A percentile compares a stretch with the other conserved stretches of the same genome.
These are phyloP conservation scores for Hanseniaspora mollemarum DNA, from an alignment of 805 yeast species.

Conservation along the genomic window DNA sequence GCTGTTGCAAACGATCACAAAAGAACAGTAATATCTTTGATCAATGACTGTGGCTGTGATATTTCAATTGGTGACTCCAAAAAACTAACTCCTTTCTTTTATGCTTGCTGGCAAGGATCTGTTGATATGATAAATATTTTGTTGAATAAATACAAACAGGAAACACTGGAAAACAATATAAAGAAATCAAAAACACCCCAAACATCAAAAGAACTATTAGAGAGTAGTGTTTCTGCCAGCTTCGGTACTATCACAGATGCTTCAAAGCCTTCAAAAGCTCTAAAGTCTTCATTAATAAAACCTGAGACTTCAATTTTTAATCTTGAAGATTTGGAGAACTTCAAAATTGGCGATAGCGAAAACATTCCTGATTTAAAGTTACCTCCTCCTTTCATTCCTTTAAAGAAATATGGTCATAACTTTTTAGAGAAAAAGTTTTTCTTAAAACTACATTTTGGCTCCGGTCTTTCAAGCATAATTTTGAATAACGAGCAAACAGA, in stretches of 20 bases:
- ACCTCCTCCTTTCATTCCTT: constrained; percentile 93
- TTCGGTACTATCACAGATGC: background rate
- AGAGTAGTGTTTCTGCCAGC: background rate
- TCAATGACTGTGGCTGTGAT: constrained; percentile 57
- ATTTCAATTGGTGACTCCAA: constrained; percentile 62
- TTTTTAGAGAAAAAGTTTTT: constrained; percentile 83
- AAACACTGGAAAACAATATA: background rate
- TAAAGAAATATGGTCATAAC: constrained; percentile 90
- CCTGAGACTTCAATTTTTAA: constrained; percentile 17
- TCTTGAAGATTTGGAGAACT: constrained; percentile 22
- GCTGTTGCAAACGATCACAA: constrained; percentile 78
- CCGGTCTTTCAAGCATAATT: constrained; percentile 36
- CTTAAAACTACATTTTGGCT: constrained; percentile 59
- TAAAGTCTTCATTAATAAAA: constrained; percentile 14
- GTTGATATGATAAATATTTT: constrained; percentile 66
- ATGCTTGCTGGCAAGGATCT: constrained; percentile 92
- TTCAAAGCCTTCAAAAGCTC: background rate
- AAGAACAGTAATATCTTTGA: constrained; percentile 54
- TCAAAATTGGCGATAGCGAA: constrained; percentile 36
- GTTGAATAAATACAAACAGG: constrained; percentile 23
- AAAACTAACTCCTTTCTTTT: constrained; percentile 67
- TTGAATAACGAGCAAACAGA: constrained; percentile 36
- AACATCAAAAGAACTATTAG: background rate
- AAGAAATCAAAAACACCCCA: background rate
- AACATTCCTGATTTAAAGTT: constrained; percentile 79